These are phyloP conservation scores for Apiotrichum montevideense DNA, from an alignment of 1,284 basidiomycete species.

Conservation along the genomic window DNA sequence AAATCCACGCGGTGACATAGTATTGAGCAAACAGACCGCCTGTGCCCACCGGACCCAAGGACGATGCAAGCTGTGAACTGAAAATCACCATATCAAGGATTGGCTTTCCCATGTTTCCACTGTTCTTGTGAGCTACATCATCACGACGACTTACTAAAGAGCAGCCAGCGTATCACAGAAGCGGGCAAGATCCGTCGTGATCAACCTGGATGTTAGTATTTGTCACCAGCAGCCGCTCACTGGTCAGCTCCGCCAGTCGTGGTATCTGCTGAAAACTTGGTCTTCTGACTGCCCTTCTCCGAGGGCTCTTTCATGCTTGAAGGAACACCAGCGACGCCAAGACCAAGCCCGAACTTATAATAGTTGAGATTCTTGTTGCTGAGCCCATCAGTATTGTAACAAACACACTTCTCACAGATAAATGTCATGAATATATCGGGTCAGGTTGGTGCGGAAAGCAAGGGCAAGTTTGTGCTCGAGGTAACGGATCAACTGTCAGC, in stretches of 20 bases:
- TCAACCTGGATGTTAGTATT: conserved; percentile 53
- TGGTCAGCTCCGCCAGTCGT: conserved; percentile 70
- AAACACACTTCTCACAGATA: conserved; percentile 58
- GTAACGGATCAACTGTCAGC: conserved; percentile 63
- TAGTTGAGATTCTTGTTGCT: conserved; percentile 51
- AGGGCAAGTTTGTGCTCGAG: conserved; percentile 86
- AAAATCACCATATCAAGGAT: conserved; percentile 88
- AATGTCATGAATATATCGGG: conserved; percentile 85
- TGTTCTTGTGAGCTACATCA: conserved; percentile 26
- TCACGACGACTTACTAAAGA: conserved; percentile 63
- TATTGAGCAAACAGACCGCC: conserved; percentile 76
- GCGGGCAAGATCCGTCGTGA: conserved; percentile 85
- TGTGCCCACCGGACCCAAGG: conserved; percentile 70
- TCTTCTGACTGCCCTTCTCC: not conserved
- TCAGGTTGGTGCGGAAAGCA: conserved; percentile 76
- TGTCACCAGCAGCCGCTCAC: conserved; percentile 27
- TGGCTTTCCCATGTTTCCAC: conserved; percentile 79
- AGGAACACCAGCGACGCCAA: conserved; percentile 30
- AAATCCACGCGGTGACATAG: conserved; percentile 72
- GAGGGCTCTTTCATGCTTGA: not conserved
- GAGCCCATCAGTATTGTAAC: not conserved
- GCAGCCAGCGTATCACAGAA: conserved; percentile 85
- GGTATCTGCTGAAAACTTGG: conserved; percentile 44
- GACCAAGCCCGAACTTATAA: conserved; percentile 50
- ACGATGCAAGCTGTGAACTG: conserved; percentile 81